Evolutionary conservation across 1,284 basidiomycete species (phyloP).

Genomic region (Cryptococcus jaspeensis): DNA sequence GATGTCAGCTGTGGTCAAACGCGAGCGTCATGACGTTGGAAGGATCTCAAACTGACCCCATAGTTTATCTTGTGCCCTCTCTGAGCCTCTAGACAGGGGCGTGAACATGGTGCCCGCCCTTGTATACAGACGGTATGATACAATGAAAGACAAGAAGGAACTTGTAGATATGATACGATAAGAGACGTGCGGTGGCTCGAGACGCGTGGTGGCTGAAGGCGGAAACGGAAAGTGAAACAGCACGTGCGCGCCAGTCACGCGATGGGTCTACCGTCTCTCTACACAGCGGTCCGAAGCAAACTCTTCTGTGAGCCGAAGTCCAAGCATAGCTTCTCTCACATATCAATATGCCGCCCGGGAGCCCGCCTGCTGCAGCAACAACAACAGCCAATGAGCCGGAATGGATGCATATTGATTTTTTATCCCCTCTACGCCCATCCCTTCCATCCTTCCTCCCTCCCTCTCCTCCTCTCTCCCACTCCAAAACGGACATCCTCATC

Average conservation of each 20-base stretch:
- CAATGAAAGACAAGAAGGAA: too few relatives aligned
- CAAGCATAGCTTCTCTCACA: not conserved
- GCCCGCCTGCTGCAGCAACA: not conserved
- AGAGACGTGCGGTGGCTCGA: too few relatives aligned
- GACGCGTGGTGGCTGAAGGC: not conserved
- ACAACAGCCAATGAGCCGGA: not conserved
- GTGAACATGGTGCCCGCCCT: constrained; percentile 41
- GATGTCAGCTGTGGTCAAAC: too few relatives aligned
- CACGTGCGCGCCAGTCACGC: too few relatives aligned
- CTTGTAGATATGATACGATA: too few relatives aligned
- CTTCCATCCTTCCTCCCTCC: not conserved
- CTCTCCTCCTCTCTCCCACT: not conserved
- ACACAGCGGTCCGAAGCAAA: too few relatives aligned
- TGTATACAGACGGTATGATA: too few relatives aligned
- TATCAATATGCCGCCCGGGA: too few relatives aligned
- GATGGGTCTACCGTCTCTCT: too few relatives aligned
- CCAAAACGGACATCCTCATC: not conserved
- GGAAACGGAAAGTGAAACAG: not conserved
- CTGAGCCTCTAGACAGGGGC: constrained; percentile 49
- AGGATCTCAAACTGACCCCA: constrained; percentile 40
- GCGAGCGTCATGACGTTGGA: not conserved
- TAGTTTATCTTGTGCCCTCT: constrained; percentile 46
- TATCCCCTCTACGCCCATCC: not conserved
- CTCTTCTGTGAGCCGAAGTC: too few relatives aligned
- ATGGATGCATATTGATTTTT: constrained; percentile 13